Evolutionary conservation across 2,329 filamentous ascomycete genomes (phyloP), one percentile per base, ranked within the genome.

Genomic region (Hypoxylon sp.): DNA sequence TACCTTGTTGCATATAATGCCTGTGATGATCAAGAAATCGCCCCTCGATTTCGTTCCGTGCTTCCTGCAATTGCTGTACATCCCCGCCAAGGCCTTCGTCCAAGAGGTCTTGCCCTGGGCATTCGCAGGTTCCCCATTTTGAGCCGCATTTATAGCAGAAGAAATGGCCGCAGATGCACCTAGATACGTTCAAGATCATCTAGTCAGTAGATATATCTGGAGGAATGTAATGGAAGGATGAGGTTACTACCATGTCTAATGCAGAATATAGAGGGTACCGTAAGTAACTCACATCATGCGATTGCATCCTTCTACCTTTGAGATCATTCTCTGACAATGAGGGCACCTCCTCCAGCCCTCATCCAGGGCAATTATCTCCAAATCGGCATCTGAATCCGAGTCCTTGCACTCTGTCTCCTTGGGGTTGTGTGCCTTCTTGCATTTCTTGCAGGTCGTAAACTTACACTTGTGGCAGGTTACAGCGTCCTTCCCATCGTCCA

Each of bases 231-330:
- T 3, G n/a, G 16, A 16, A 18, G 16, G 3, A 40, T 6, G 22
- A 28, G 9, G 28, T 20, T 24, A 20, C 4, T 18, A 22, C 30
- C 20, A n/a, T 4, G 32, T 16, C 5, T 12, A 22, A 36, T 3
- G 9, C 16, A 18, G 16, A 40, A 40, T 9, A 18, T 14, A 7
- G 26, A 28, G 2, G 22, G 28, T 9, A 11, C 1, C 1, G 28
- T 52, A 40, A 58, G n/a, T n/a, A n/a, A 56, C 65, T 68, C n/a
- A 66, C 65, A 0, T 18, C 4, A 66, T 61, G 20, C 54, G 62
- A n/a, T 44, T 28, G 9, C 63, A 68, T 36, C 65, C 65, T 5
- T 16, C 18, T 3, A 2, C 7, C 6, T 30, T 18, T 1, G 30
- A 33, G 14, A 68, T 9, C 12, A 65, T 61, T 2, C 32, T 26